phyloP scores from a whole-genome alignment of 257 asterid genomes.

The Lycium barbarum region DNA sequence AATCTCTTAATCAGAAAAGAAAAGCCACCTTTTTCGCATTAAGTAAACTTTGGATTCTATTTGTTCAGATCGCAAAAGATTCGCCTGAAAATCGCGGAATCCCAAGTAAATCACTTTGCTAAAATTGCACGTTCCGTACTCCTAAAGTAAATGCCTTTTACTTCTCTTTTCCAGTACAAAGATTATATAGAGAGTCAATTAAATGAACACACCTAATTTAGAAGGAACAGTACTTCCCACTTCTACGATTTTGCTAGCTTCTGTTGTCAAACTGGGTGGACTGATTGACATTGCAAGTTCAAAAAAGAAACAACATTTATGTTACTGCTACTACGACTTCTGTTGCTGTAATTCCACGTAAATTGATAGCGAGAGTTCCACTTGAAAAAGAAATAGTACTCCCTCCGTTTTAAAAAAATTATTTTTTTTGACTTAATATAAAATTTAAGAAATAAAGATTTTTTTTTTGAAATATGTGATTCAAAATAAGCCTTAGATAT shows the following conservation, averaged over 20 bases:
- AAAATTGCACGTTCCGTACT: background rate
- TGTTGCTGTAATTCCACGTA: no score
- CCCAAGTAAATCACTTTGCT: slow-evolving; percentile 25
- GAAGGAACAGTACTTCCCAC: background rate
- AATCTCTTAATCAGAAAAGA: background rate
- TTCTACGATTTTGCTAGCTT: background rate
- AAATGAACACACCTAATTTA: background rate
- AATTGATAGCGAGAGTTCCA: no score
- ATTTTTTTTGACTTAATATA: no score
- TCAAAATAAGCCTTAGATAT: no score
- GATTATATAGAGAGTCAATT: background rate
- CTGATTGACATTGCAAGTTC: background rate
- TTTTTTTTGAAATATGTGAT: no score
- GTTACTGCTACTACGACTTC: background rate
- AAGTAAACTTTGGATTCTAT: slow-evolving; percentile 21
- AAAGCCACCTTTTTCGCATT: background rate
- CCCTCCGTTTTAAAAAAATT: no score
- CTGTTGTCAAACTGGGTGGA: background rate
- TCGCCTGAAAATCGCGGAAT: slow-evolving; percentile 15
- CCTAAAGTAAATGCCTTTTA: background rate
- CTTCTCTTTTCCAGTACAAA: no score
- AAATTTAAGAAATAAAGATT: no score
- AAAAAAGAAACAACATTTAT: background rate
- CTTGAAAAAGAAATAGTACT: no score
- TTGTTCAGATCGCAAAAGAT: background rate